Conservation (phyloP, 2,329 filamentous ascomycete species). For the Diaporthe australafricana region DNA sequence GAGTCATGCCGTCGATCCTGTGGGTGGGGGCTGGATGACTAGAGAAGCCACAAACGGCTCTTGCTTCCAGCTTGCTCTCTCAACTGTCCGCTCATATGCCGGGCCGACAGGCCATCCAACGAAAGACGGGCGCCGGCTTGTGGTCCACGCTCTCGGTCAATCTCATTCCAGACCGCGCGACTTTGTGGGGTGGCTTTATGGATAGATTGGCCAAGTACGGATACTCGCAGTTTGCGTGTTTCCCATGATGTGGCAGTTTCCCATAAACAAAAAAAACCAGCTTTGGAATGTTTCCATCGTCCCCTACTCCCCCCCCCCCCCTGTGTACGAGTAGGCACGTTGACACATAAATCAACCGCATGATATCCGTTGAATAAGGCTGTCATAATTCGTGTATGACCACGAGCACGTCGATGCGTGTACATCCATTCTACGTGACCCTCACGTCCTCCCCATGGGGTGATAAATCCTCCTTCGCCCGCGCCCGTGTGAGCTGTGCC, state of each 20-base stretch:
- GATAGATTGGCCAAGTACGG: slow-evolving; percentile 14
- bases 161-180: slow-evolving; percentile 15
- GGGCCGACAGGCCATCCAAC: slow-evolving; percentile 4
- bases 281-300: background rate
- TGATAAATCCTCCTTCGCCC: background rate
- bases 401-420: background rate
- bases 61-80: slow-evolving; percentile 6
- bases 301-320: background rate
- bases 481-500: slow-evolving; percentile 14
- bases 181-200: background rate
- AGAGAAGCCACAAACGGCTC: slow-evolving; percentile 12
- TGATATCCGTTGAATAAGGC: background rate
- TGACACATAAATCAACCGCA: slow-evolving; percentile 14
- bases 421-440: background rate
- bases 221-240: background rate
- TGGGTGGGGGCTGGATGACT: background rate
- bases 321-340: background rate
- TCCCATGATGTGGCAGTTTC: background rate
- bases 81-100: slow-evolving; percentile 14
- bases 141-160: slow-evolving; percentile 17
- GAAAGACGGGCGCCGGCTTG: slow-evolving; percentile 14
- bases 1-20: slow-evolving; percentile 5
- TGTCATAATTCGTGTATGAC: slow-evolving; percentile 14
- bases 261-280: background rate
- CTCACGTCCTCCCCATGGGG: background rate